Conservation (phyloP, 371 early-diverging fungal species). For the Homolaphlyctis polyrhiza region DNA sequence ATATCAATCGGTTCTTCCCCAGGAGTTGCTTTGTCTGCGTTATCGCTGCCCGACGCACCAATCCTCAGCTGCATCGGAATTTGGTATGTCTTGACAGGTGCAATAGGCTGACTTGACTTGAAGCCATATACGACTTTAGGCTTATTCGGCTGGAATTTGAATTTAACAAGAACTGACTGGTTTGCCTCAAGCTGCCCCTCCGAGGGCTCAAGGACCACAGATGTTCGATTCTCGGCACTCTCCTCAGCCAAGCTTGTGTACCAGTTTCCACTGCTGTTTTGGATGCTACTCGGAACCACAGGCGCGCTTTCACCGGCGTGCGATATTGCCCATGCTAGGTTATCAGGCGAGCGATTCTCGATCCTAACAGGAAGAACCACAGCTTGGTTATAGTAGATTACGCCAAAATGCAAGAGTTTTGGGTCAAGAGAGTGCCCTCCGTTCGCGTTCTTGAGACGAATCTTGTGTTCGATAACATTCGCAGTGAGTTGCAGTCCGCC, state of each 20-base stretch:
- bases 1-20: conserved; percentile 33
- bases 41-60: too few species aligned
- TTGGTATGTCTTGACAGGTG: conserved; percentile 6
- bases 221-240: conserved; percentile 19
- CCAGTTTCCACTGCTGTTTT: too few species aligned
- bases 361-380: conserved; percentile 19
- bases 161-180: conserved; percentile 15
- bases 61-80: conserved; percentile 35
- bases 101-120: conserved; percentile 12
- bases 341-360: conserved; percentile 21
- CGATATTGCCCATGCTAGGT: conserved; percentile 21
- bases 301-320: conserved; percentile 29
- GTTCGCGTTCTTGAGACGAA: conserved; percentile 17
- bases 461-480: conserved; percentile 26
- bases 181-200: conserved; percentile 30
- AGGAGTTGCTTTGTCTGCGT: too few species aligned
- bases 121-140: conserved; percentile 12
- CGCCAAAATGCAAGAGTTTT: conserved; percentile 21
- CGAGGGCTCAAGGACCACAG: conserved; percentile 26
- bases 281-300: conserved; percentile 20
- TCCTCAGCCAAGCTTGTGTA: not conserved
- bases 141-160: conserved; percentile 27
- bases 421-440: conserved; percentile 15
- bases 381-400: conserved; percentile 26
- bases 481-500: conserved; percentile 14